Base-by-base conservation (phyloP, 2,329 filamentous ascomycete species). In the Colletotrichum limetticola region DNA sequence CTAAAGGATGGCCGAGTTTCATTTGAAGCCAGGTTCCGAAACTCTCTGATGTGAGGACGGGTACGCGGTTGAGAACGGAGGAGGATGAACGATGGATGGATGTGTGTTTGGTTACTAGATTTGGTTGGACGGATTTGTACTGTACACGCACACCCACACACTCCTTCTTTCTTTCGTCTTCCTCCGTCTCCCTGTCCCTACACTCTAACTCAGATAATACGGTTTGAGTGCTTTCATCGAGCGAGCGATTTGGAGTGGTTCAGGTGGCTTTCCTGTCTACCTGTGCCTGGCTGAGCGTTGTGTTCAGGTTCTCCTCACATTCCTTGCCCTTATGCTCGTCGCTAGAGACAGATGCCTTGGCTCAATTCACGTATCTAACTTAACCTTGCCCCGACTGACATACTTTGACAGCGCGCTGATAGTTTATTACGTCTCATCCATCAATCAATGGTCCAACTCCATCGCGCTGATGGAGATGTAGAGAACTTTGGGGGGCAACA, bases 21-120 rank as follows among this genome's bases (percentile, higher is more conserved):
- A 67, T 62, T 74, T 74, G 19, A n/a, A 63, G 60, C 56, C 61
- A 71, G 56, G 53, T 65, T 67, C 61, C 68, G 68, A 74, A 74
- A 72, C 68, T 67, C 61, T 71, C 67, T 65, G 30, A 37, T 22
- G 32, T 19, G 24, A 26, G n/a, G 46, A n/a, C 32, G 19, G 24
- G 32, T 42, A 37, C 46, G 24, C n/a, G 58, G 68, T 64, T 53
- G 58, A 61, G 28, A 53, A 64, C 30, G 69, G 59, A 37, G 69
- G 59, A 37, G 28, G 37, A 52, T 55, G 69, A 42, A 64, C 49
- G 52, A 42, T 42, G 35, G 28, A 55, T 28, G 5, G 22, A 57
- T 65, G 26, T 64, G 49, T 24, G 62, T 65, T 65, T 57, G 52
- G 49, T 22, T 63, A 57, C 53, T 55, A 46, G 59, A 32, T 64